Evolutionary conservation across 371 early-diverging fungal genomes (phyloP).

Genomic region (Mucor circinelloides): DNA sequence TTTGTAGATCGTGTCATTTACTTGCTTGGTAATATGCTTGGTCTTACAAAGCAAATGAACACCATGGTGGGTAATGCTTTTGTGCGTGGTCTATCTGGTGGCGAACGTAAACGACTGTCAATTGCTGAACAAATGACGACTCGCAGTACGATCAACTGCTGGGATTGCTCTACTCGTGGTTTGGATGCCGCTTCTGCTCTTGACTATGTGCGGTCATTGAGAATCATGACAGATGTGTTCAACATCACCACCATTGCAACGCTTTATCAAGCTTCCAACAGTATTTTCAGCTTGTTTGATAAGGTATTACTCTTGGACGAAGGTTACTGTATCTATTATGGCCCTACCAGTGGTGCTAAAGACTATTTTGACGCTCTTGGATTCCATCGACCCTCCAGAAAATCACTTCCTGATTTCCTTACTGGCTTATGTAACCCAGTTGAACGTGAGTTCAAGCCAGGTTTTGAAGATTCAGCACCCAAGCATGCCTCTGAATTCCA

Average conservation of each 20-base stretch:
- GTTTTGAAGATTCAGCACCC: constrained; percentile 56
- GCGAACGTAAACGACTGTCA: constrained; percentile 85
- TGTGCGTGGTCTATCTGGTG: constrained; percentile 83
- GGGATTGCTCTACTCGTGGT: constrained; percentile 89
- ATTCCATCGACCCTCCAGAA: constrained; percentile 69
- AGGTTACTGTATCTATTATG: constrained; percentile 77
- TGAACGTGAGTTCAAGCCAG: constrained; percentile 62
- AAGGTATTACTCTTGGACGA: constrained; percentile 72
- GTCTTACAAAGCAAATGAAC: constrained; percentile 72
- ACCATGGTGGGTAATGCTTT: constrained; percentile 84
- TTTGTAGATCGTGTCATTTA: constrained; percentile 52
- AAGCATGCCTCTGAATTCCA: constrained; percentile 52
- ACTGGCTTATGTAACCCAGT: constrained; percentile 69
- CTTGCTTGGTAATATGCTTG: constrained; percentile 67
- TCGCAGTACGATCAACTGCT: constrained; percentile 69
- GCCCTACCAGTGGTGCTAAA: constrained; percentile 68
- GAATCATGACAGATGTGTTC: constrained; percentile 65
- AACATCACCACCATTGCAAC: constrained; percentile 69
- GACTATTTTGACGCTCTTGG: constrained; percentile 73
- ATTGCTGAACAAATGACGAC: constrained; percentile 88
- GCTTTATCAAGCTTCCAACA: constrained; percentile 75
- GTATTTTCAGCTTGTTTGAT: constrained; percentile 78
- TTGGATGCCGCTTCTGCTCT: constrained; percentile 90
- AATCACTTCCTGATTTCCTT: constrained; percentile 77
- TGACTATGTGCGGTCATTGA: constrained; percentile 70